Conservation (phyloP, 768 basidiomycete genomes). For the Phaeotremella skinneri region DNA sequence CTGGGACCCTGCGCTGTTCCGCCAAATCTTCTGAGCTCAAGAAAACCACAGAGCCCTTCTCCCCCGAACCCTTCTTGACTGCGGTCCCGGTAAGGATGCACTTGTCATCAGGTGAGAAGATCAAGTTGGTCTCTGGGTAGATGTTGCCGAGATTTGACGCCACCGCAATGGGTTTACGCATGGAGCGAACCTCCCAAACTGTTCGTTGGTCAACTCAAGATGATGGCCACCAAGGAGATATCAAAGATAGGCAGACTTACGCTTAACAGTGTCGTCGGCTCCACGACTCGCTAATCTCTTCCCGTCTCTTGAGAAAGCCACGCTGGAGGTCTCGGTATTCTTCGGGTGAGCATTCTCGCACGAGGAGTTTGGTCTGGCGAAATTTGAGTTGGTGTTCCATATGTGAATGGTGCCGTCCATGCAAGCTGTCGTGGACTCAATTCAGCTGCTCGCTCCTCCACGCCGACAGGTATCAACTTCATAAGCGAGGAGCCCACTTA, state of each 20-base stretch:
- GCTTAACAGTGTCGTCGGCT: constrained; percentile 91
- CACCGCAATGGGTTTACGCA: constrained; percentile 82
- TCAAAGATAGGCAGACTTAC: constrained; percentile 58
- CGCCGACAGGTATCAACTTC: not conserved
- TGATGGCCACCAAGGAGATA: not conserved
- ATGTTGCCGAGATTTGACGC: constrained; percentile 66
- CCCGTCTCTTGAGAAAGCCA: constrained; percentile 86
- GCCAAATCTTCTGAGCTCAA: constrained; percentile 69
- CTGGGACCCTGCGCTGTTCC: constrained; percentile 50
- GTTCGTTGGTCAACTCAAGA: constrained; percentile 8
- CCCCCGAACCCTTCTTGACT: constrained; percentile 60
- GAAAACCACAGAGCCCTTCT: constrained; percentile 69
- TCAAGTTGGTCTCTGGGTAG: constrained; percentile 89
- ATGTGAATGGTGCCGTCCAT: constrained; percentile 88
- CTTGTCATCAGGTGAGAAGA: constrained; percentile 92
- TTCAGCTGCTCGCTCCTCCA: not conserved
- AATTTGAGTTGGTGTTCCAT: constrained; percentile 90
- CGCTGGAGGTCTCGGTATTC: constrained; percentile 77
- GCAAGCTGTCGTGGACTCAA: constrained; percentile 61
- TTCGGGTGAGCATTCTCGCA: constrained; percentile 85
- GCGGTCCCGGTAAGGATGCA: constrained; percentile 73
- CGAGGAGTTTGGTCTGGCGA: constrained; percentile 81
- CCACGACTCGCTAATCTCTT: constrained; percentile 81
- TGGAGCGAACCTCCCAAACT: constrained; percentile 94
- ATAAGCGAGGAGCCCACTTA: constrained; percentile 52